Conservation (phyloP, 129 eudicot genomes). For the Deinandra increscens region DNA sequence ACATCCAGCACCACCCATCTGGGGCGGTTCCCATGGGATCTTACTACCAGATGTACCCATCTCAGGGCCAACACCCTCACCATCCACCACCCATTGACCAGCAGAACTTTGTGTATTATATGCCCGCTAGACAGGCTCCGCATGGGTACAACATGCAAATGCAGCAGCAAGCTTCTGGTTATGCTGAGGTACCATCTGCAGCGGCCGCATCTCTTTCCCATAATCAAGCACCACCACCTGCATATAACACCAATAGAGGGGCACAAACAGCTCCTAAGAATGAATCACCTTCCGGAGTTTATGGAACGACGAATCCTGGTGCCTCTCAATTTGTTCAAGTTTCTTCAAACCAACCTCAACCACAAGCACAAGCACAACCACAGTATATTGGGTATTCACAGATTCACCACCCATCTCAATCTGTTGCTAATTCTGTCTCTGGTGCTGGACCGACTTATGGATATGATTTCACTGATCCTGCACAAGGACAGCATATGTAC, state of each 20-base stretch:
- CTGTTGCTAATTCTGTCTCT: no score
- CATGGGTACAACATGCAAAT: slow-evolving; percentile 56
- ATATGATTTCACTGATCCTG: no score
- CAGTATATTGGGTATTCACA: no score
- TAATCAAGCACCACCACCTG: slow-evolving; percentile 35
- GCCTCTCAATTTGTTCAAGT: slow-evolving; percentile 51
- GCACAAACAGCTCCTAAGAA: slow-evolving; percentile 44
- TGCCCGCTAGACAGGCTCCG: slow-evolving; percentile 52
- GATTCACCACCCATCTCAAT: no score
- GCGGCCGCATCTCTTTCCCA: slow-evolving; percentile 53
- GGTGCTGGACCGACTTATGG: no score
- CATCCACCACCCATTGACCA: slow-evolving; percentile 40
- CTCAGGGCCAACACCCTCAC: slow-evolving; percentile 58
- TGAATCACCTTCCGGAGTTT: slow-evolving; percentile 50
- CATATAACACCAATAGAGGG: slow-evolving; percentile 38
- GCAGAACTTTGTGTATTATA: slow-evolving; percentile 55
- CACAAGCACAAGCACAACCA: no score
- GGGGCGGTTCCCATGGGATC: slow-evolving; percentile 59
- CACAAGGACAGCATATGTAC: no score
- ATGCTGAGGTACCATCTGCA: slow-evolving; percentile 36
- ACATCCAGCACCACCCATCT: slow-evolving; percentile 51
- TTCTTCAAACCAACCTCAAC: no score
- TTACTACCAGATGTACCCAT: slow-evolving; percentile 62
- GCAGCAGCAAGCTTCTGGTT: slow-evolving; percentile 46
- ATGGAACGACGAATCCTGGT: slow-evolving; percentile 50